Conservation (phyloP, 163 green algal genomes). For the Prototheca stagnorum region DNA sequence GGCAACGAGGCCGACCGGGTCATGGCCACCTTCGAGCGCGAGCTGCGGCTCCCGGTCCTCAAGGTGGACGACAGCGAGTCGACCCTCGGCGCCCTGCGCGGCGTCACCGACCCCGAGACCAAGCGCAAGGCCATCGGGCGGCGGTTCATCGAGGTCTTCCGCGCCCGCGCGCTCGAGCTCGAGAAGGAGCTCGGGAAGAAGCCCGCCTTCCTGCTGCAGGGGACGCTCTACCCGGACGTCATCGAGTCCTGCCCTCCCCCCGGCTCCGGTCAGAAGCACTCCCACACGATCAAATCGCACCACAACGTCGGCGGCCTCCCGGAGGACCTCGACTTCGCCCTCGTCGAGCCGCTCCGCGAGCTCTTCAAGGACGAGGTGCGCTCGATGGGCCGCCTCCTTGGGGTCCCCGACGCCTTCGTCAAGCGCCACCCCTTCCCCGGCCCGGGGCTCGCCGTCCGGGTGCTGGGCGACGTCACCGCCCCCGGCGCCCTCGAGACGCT, state of each 20-base stretch:
- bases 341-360: slow-evolving; percentile 91
- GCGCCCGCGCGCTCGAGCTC: slow-evolving; percentile 55
- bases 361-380: slow-evolving; percentile 96
- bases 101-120: slow-evolving; percentile 79
- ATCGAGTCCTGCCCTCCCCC: slow-evolving; percentile 95
- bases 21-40: slow-evolving; percentile 84
- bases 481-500: slow-evolving; percentile 67
- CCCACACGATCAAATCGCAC: slow-evolving; percentile 97
- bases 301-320: slow-evolving; percentile 97
- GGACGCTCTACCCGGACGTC: slow-evolving; percentile 95
- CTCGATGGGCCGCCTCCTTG: slow-evolving; percentile 70
- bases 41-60: slow-evolving; percentile 94
- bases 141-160: slow-evolving; percentile 87
- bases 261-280: slow-evolving; percentile 86
- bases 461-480: slow-evolving; percentile 85
- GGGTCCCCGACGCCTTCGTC: slow-evolving; percentile 84
- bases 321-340: slow-evolving; percentile 89
- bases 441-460: slow-evolving; percentile 83
- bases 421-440: slow-evolving; percentile 93
- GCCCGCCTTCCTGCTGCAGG: slow-evolving; percentile 82
- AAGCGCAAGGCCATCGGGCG: slow-evolving; percentile 95
- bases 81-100: slow-evolving; percentile 66
- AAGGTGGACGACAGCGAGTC: slow-evolving; percentile 67
- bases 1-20: slow-evolving; percentile 85
- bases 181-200: slow-evolving; percentile 55